Base-by-base conservation (phyloP, 2,329 filamentous ascomycete species). In the Hymenoscyphus linearis region DNA sequence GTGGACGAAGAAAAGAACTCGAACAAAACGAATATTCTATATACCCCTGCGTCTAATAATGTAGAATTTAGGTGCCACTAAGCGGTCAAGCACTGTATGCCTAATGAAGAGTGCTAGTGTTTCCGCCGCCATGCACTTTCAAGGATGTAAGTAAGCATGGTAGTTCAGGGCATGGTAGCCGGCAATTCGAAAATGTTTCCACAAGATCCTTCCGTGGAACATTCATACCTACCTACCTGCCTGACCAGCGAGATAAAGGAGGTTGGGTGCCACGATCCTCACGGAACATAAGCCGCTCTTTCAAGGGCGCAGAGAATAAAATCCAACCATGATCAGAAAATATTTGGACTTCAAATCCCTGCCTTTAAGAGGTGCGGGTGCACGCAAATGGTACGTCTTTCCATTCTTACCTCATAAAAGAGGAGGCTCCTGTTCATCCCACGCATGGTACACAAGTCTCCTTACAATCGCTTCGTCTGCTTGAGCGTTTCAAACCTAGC, bases 371-470 rank as follows among this genome's bases (percentile, higher is more conserved):
- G 37, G n/a, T 40, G 37, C 37, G 13, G 13, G 7, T 40, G 37
- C 14, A 40, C 14, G n/a, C 6, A n/a, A n/a, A 6, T n/a, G 14
- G 37, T 40, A 40, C 16, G n/a, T 40, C 37, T 40, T 40, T 18
- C 16, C 4, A 40, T n/a, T 40, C 37, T n/a, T 40, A 31, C 31
- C 31, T 16, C 35, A 57, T 44, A 4, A 47, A 27, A 2, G 27
- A 35, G 50, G 25, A 25, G 56, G 56, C 44, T 52, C 56, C 56
- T 58, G 40, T 56, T 25, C 56, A 14, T 26, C 44, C 44, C 40
- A 58, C 56, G 50, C 40, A 47, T 18, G n/a, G n/a, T 47, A 18
- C 22, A 47, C 40, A 47, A 18, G 40, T 22, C 4, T 25, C 22
- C 1, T 47, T n/a, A 47, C 14, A 22, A 47, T 10, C 22, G 40